Percentiles rank a stretch among this genome's conserved stretches.
Evolutionary conservation across 2,329 filamentous ascomycete species (phyloP).

Genomic region (Diaporthe australafricana): DNA sequence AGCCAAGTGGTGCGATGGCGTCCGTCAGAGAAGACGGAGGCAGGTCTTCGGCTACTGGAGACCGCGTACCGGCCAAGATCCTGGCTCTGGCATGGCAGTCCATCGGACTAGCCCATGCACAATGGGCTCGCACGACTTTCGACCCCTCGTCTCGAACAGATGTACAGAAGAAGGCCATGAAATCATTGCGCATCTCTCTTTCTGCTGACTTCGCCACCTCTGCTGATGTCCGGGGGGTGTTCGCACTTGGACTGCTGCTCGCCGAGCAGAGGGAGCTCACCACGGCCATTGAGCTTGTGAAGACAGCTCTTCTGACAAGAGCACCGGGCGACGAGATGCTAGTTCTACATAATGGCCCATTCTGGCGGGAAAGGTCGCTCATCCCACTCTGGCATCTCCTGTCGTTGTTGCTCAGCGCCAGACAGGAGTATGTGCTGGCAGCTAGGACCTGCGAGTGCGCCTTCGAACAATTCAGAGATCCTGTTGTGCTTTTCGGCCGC

Average conservation of each 20-base stretch:
- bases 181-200: conserved; percentile 79
- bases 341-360: conserved; percentile 58
- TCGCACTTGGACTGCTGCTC: conserved; percentile 84
- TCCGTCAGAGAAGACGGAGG: conserved; percentile 39
- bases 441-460: conserved; percentile 88
- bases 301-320: conserved; percentile 76
- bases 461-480: conserved; percentile 87
- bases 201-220: conserved; percentile 73
- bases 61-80: conserved; percentile 66
- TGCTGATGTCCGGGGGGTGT: conserved; percentile 80
- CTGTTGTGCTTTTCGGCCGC: conserved; percentile 75
- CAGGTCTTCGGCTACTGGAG: conserved; percentile 39
- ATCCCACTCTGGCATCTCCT: conserved; percentile 94
- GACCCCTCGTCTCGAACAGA: conserved; percentile 78
- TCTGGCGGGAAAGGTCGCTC: conserved; percentile 72
- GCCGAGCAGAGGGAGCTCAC: conserved; percentile 87
- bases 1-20: conserved; percentile 41
- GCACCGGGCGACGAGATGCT: conserved; percentile 59
- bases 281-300: conserved; percentile 84
- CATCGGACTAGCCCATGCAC: conserved; percentile 85
- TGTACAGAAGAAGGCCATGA: conserved; percentile 82
- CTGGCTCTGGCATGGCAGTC: conserved; percentile 83
- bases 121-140: conserved; percentile 87
- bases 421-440: conserved; percentile 86
- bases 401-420: conserved; percentile 84